Evolutionary conservation across 2,329 filamentous ascomycete species (phyloP).

Genomic region (Apiospora sp.): DNA sequence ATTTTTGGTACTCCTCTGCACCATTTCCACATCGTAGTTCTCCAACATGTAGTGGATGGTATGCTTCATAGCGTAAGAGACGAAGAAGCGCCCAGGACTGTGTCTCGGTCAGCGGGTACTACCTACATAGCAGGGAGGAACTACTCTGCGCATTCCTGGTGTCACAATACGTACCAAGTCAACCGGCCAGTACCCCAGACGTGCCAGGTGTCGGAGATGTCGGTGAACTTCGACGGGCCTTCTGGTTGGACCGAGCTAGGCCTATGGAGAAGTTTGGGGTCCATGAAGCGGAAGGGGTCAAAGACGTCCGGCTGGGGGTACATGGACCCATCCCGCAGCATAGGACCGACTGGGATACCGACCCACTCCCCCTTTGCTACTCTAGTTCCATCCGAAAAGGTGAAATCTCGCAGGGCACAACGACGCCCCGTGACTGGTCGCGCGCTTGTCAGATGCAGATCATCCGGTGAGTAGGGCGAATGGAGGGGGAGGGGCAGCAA

Average conservation of each 20-base stretch:
- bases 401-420: conserved; percentile 24
- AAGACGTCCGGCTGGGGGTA: conserved; percentile 25
- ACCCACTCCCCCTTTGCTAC: conserved; percentile 29
- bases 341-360: conserved; percentile 27
- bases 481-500: too few species aligned
- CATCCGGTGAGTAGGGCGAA: too few species aligned
- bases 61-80: conserved; percentile 4
- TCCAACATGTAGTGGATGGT: too few species aligned
- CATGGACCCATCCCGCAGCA: conserved; percentile 17
- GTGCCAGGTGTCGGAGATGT: not conserved
- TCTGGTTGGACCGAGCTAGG: not conserved
- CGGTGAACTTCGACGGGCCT: not conserved
- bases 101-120: not conserved
- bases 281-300: conserved; percentile 28
- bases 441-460: too few species aligned
- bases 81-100: conserved; percentile 24
- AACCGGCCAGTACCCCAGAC: not conserved
- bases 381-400: conserved; percentile 28
- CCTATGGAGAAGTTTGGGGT: not conserved
- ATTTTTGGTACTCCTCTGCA: too few species aligned
- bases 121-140: not conserved
- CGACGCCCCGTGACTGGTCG: conserved; percentile 29
- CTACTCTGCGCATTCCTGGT: too few species aligned
- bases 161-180: not conserved
- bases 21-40: too few species aligned